Evolutionary conservation across 2,329 filamentous ascomycete genomes (phyloP), one percentile per base, ranked within the genome.

Genomic region (Ascochyta lentis): DNA sequence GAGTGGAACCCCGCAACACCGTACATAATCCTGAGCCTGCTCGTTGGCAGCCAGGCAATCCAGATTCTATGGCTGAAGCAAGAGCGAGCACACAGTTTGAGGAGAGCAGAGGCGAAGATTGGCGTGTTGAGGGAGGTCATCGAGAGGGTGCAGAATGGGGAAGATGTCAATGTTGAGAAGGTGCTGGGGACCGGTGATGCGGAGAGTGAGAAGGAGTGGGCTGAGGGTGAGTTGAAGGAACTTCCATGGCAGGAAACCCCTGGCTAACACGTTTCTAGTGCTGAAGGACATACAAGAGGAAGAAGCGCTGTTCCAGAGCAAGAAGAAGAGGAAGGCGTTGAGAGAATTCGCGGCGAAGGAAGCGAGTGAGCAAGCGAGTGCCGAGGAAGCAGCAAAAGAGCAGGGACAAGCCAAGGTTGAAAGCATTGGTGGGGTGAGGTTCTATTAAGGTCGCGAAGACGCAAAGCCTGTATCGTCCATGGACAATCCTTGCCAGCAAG

Each of bases 11-110:
- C 92, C 23, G 83, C 83, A 2, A 83, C 92, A 15, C 64, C 84
- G 56, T 93, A 89, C 77, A 86, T 94, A 55, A 70, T 85, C 54
- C 73, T 86, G 2, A 81, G 90, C 6, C 80, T 92, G 37, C 83
- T 98, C 60, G 94, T 98, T 61, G 96, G 96, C 4, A 96, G 92
- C 59, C 96, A 97, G 82, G 91, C 94, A 13, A 97, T 99, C 66
- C 91, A 97, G 68, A 90, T 95, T 83, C 89, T 99, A 69, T 83
- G 87, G 33, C 75, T 98, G 67, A 89, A 88, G 67, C 90, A 90
- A 65, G 88, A 93, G 46, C 89, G 88, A 69, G 81, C 83, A 29
- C 86, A 87, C 9, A 93, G 90, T 66, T 86, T 83, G 69, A 86
- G 93, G 46, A 86, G 87, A 64, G 88, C 92, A 5, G 90, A 96